Conservation (phyloP, 2,329 filamentous ascomycete species). For the Colletotrichum melonis region DNA sequence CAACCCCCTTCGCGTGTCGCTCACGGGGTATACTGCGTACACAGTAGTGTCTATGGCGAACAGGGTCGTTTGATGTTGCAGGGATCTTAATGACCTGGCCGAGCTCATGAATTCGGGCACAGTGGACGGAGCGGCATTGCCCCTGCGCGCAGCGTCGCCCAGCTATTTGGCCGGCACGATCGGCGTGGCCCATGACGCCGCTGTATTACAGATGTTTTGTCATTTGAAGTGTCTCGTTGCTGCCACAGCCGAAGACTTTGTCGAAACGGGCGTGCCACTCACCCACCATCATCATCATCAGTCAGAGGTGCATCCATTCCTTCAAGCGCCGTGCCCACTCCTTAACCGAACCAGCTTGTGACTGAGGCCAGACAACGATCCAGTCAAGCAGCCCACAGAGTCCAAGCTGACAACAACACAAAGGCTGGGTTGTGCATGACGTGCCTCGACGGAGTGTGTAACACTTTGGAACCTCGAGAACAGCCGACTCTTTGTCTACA, state of each 20-base stretch:
- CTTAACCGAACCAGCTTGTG: constrained; percentile 5
- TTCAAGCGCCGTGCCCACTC: constrained; percentile 7
- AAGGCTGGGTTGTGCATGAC: constrained; percentile 31
- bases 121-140: constrained; percentile 13
- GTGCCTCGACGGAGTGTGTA: constrained; percentile 10
- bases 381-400: constrained; percentile 7
- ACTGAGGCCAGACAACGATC: constrained; percentile 16
- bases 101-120: background rate
- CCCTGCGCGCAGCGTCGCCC: background rate
- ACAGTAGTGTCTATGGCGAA: background rate
- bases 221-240: constrained; percentile 3
- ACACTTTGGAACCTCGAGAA: background rate
- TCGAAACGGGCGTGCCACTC: constrained; percentile 31
- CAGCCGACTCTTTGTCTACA: background rate
- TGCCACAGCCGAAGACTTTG: constrained; percentile 22
- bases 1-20: constrained; percentile 22
- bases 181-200: constrained; percentile 29
- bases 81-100: constrained; percentile 35
- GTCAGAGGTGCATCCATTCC: constrained; percentile 25
- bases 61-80: constrained; percentile 19
- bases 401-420: constrained; percentile 6
- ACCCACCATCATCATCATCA: constrained; percentile 24
- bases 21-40: background rate
- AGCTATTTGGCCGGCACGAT: constrained; percentile 24
- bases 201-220: constrained; percentile 24